phyloP scores from a whole-genome alignment of 768 basidiomycete species.

The Asterophora parasitica region DNA sequence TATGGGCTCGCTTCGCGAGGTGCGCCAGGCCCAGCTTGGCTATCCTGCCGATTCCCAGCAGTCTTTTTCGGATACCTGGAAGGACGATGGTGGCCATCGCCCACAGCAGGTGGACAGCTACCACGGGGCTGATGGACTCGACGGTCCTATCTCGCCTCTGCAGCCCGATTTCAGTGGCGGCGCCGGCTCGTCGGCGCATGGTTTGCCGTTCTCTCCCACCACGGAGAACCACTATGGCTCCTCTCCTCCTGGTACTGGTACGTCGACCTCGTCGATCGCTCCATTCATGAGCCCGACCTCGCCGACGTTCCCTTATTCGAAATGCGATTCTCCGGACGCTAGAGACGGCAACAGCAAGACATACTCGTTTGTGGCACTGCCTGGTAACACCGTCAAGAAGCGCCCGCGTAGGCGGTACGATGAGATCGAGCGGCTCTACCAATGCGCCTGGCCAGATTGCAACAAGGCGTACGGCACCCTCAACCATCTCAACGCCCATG shows the following conservation, averaged over 20 bases:
- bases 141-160: constrained; percentile 51
- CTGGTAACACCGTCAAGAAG: constrained; percentile 78
- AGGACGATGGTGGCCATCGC: constrained; percentile 27
- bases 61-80: constrained; percentile 27
- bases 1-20: constrained; percentile 39
- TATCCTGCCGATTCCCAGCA: constrained; percentile 27
- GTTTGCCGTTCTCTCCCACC: constrained; percentile 42
- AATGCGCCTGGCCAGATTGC: constrained; percentile 75
- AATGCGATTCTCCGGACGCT: constrained; percentile 20
- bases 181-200: constrained; percentile 28
- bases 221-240: constrained; percentile 52
- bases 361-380: constrained; percentile 77
- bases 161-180: constrained; percentile 49
- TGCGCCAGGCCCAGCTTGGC: constrained; percentile 34
- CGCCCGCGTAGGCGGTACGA: constrained; percentile 84
- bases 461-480: constrained; percentile 90
- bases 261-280: constrained; percentile 49
- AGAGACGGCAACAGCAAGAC: constrained; percentile 54
- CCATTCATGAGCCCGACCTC: constrained; percentile 22
- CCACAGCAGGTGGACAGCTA: constrained; percentile 28
- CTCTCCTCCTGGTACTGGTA: constrained; percentile 59
- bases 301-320: constrained; percentile 25
- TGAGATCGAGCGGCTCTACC: constrained; percentile 92
- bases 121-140: constrained; percentile 30
- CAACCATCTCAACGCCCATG: constrained; percentile 97